Evolutionary conservation across 78 protist genomes (phyloP).

Genomic region (Cyanophora paradoxa): DNA sequence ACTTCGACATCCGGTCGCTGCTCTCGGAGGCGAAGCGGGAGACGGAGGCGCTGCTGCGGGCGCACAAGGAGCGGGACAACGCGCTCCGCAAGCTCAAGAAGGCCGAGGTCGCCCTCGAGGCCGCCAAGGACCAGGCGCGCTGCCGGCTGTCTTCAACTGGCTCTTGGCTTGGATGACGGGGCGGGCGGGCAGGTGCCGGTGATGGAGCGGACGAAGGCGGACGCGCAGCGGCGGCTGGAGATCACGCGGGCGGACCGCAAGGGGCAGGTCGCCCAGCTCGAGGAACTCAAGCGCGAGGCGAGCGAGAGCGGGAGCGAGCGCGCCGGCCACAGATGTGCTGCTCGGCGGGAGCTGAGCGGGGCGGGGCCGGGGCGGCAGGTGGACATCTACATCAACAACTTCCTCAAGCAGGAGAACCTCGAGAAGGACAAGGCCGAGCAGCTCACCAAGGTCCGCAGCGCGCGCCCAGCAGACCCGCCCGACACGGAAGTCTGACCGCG

Average conservation of each 20-base stretch:
- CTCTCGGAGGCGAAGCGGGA: background rate
- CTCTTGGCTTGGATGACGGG: too few species aligned
- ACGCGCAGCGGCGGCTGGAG: slow-evolving; percentile 1
- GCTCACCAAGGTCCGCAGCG: background rate
- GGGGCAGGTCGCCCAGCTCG: background rate
- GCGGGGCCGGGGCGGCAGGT: slow-evolving; percentile 19
- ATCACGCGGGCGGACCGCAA: background rate
- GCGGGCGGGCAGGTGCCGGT: background rate
- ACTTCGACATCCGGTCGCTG: too few species aligned
- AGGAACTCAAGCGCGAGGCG: slow-evolving; percentile 41
- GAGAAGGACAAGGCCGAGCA: slow-evolving; percentile 4
- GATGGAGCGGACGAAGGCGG: background rate
- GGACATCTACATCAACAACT: slow-evolving; percentile 41
- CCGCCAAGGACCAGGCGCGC: slow-evolving; percentile 3
- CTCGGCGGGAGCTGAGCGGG: background rate
- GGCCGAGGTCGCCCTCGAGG: too few species aligned
- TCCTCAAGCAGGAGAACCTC: slow-evolving; percentile 31
- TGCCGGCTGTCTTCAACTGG: too few species aligned
- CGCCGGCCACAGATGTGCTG: too few species aligned
- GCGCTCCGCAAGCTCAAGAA: background rate
- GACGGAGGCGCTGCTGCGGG: background rate
- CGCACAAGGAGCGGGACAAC: background rate
- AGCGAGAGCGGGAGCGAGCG: too few species aligned
- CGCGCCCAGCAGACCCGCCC: background rate
- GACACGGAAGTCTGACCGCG: background rate